phyloP scores from a whole-genome alignment of 192 early-diverging fungal genomes.

The Mortierella alpina region DNA sequence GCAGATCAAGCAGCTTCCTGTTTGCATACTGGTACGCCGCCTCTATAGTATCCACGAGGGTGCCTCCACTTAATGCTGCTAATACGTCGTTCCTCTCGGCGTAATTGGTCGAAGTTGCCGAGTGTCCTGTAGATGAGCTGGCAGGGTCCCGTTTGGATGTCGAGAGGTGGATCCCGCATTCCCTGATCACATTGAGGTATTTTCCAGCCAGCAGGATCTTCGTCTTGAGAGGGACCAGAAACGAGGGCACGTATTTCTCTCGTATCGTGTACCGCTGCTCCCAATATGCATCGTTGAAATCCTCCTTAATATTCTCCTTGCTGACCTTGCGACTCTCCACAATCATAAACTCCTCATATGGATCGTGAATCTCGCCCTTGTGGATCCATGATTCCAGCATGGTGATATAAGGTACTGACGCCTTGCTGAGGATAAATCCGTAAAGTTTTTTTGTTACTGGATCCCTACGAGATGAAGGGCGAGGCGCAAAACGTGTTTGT shows the following conservation, averaged over 20 bases:
- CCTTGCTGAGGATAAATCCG: conserved; percentile 78
- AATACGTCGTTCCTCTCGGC: conserved; percentile 64
- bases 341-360: conserved; percentile 94
- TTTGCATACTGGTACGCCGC: conserved; percentile 92
- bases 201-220: conserved; percentile 93
- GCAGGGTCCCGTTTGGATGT: conserved; percentile 42
- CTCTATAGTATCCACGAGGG: conserved; percentile 79
- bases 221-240: conserved; percentile 77
- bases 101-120: conserved; percentile 12
- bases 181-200: conserved; percentile 93
- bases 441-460: conserved; percentile 80
- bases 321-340: conserved; percentile 71
- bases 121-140: conserved; percentile 27
- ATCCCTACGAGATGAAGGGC: conserved; percentile 61
- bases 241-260: conserved; percentile 74
- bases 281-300: conserved; percentile 89
- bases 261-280: conserved; percentile 80
- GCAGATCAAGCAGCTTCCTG: conserved; percentile 78
- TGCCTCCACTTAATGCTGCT: conserved; percentile 66
- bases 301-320: conserved; percentile 73
- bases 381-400: conserved; percentile 93
- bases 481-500: neutral
- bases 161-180: conserved; percentile 72
- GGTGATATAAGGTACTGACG: conserved; percentile 83
- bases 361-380: conserved; percentile 89